Base-by-base conservation (phyloP, 2,329 filamentous ascomycete genomes). In the Trichophyton benhamiae region DNA sequence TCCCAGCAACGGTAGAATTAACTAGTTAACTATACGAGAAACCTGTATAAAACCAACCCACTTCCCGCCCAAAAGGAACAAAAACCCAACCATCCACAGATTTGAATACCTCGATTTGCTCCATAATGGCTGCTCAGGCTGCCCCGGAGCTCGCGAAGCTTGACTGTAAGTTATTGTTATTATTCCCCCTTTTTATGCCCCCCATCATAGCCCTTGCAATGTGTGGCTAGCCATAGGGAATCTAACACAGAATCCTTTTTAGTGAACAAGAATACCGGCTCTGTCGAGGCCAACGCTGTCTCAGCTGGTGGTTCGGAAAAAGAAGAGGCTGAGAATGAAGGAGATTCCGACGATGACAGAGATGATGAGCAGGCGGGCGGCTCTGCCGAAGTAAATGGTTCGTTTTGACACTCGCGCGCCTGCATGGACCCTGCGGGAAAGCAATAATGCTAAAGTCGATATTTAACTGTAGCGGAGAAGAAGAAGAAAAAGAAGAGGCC, bases 401-500 rank as follows among this genome's bases (percentile, higher is more conserved):
- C 33, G 70, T 15, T 38, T 64, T 65, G 38, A 36, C 65, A 65
- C 17, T 61, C 33, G 46, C 13, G 42, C 13, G 41, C 33, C 11
- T 42, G 20, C 33, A 17, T 59, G 57, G 33, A 59, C 17, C 22
- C 8, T 17, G 8, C 44, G 7, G 6, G 36, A 33, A 5, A n/a
- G 41, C 41, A 8, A 38, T 58, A 9, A 7, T 33, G n/a, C 52
- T 55, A 20, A 33, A 3, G 3, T 3, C 20, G 60, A 59, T 58
- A 66, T 61, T 48, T 2, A 11, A 58, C 9, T 5, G 52, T 13
- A 59, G 72, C 70, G 41, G 75, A 76, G 59, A 88, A 89, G 76
- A 90, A 90, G 78, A 90, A 91, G 78, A 92, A 91, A 80, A 90
- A 89, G 81, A 89, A 86, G 80, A 87, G 84, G 76, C 83, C 85